These are phyloP conservation scores for Yamadazyma diospyri DNA, from an alignment of 1,139 yeast genomes.

Conservation along the genomic window DNA sequence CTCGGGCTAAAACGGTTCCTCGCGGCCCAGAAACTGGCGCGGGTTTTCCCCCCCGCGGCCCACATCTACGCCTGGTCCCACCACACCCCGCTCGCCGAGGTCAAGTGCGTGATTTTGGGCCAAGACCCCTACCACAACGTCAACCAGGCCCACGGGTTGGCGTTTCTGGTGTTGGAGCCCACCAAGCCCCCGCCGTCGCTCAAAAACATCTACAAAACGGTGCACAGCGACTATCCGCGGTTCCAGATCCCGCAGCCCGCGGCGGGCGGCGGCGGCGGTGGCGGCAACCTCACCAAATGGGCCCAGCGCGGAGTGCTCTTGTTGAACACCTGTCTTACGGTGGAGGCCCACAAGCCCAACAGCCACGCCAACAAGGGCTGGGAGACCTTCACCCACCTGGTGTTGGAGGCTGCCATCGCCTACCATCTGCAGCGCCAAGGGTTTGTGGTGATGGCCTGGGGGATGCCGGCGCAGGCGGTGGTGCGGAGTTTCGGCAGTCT, in stretches of 20 bases:
- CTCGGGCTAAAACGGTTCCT: conserved; percentile 66
- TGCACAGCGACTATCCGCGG: conserved; percentile 68
- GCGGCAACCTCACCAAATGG: conserved; percentile 79
- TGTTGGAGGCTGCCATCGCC: conserved; percentile 47
- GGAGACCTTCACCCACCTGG: conserved; percentile 84
- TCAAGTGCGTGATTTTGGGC: conserved; percentile 81
- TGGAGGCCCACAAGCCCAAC: conserved; percentile 88
- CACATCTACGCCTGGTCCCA: conserved; percentile 95
- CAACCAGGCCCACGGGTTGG: conserved; percentile 95
- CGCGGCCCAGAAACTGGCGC: conserved; percentile 30
- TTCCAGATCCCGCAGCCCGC: conserved; percentile 39
- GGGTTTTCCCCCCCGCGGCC: conserved; percentile 71
- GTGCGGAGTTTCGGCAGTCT: conserved; percentile 38
- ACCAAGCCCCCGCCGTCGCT: conserved; percentile 88
- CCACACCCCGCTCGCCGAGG: conserved; percentile 69
- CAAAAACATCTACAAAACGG: conserved; percentile 78
- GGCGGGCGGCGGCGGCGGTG: conserved; percentile 48
- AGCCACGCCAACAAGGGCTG: conserved; percentile 92
- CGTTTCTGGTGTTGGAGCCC: conserved; percentile 86
- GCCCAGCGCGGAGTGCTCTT: conserved; percentile 83
- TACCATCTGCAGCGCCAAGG: conserved; percentile 41
- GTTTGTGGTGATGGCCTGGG: conserved; percentile 89
- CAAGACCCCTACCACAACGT: conserved; percentile 95
- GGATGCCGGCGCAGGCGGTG: conserved; percentile 82
- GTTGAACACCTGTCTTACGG: conserved; percentile 87